phyloP scores from a whole-genome alignment of 257 asterid genomes.

The Eucommia ulmoides region DNA sequence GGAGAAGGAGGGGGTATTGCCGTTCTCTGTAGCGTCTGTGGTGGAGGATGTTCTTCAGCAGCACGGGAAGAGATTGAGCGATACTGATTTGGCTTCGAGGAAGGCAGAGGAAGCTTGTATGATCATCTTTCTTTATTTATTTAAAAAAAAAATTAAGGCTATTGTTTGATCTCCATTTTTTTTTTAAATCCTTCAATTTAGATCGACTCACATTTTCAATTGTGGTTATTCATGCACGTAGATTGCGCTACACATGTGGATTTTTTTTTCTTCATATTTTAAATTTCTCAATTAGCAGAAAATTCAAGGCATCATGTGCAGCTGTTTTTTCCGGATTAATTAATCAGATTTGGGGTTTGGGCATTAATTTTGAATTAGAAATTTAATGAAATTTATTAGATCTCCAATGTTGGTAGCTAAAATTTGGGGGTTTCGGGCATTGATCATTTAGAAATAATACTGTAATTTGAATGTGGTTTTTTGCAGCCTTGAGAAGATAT shows the following conservation, averaged over 20 bases:
- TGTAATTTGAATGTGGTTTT: slow-evolving; percentile 10
- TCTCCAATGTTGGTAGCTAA: neutral
- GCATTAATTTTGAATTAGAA: too few relatives aligned
- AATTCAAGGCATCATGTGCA: too few relatives aligned
- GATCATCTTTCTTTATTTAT: slow-evolving; percentile 12
- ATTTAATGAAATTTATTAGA: neutral
- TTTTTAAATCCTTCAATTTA: too few relatives aligned
- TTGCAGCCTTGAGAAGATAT: slow-evolving; percentile 79
- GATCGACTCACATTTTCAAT: too few relatives aligned
- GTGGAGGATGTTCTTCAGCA: slow-evolving; percentile 66
- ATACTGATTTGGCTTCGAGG: slow-evolving; percentile 66
- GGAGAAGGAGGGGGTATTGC: slow-evolving; percentile 48
- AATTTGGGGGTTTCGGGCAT: neutral
- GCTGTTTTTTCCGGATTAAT: too few relatives aligned
- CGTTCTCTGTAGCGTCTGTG: slow-evolving; percentile 41
- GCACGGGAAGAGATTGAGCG: slow-evolving; percentile 39
- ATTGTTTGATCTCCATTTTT: too few relatives aligned
- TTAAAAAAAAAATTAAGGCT: too few relatives aligned
- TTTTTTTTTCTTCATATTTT: neutral
- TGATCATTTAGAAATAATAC: slow-evolving; percentile 5
- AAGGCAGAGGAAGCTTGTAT: slow-evolving; percentile 76
- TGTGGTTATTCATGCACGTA: too few relatives aligned
- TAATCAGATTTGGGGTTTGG: too few relatives aligned
- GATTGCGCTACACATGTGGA: neutral
- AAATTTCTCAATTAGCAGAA: too few relatives aligned